Percentiles rank a stretch among this genome's conserved stretches.
These are phyloP conservation scores for Coemansia nantahalensis DNA, from an alignment of 192 early-diverging fungal genomes.

Conservation along the genomic window DNA sequence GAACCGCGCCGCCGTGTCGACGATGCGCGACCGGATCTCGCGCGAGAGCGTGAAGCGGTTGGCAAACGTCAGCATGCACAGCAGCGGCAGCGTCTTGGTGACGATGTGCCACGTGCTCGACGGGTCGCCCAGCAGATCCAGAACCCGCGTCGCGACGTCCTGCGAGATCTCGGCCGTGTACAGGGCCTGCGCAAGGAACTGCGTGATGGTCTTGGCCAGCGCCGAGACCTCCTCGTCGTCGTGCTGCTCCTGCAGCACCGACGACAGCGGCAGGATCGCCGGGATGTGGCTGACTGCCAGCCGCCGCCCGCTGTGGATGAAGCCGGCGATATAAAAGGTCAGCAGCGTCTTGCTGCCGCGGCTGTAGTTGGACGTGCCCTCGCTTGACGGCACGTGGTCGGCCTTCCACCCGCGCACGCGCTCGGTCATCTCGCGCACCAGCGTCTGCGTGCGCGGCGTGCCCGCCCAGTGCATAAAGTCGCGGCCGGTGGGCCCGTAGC, in stretches of 20 bases:
- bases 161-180: conserved; percentile 31
- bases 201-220: conserved; percentile 28
- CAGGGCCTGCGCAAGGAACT: conserved; percentile 39
- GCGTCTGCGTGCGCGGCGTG: conserved; percentile 20
- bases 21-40: conserved; percentile 56
- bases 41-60: conserved; percentile 70
- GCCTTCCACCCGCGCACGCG: conserved; percentile 34
- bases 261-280: conserved; percentile 27
- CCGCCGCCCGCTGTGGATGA: conserved; percentile 28
- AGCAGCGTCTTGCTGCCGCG: conserved; percentile 51
- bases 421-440: conserved; percentile 23
- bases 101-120: conserved; percentile 73
- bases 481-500: conserved; percentile 40
- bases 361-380: conserved; percentile 47
- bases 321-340: conserved; percentile 24
- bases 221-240: conserved; percentile 42
- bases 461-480: conserved; percentile 50
- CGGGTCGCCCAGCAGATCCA: conserved; percentile 39
- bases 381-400: conserved; percentile 40
- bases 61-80: conserved; percentile 87
- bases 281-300: conserved; percentile 29
- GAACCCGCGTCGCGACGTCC: conserved; percentile 22
- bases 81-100: conserved; percentile 71
- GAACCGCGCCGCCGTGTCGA: conserved; percentile 68
- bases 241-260: conserved; percentile 42